Evolutionary conservation across 225 moss, liverwort and hornwort genomes (phyloP).

Genomic region (Polytrichum formosum): DNA sequence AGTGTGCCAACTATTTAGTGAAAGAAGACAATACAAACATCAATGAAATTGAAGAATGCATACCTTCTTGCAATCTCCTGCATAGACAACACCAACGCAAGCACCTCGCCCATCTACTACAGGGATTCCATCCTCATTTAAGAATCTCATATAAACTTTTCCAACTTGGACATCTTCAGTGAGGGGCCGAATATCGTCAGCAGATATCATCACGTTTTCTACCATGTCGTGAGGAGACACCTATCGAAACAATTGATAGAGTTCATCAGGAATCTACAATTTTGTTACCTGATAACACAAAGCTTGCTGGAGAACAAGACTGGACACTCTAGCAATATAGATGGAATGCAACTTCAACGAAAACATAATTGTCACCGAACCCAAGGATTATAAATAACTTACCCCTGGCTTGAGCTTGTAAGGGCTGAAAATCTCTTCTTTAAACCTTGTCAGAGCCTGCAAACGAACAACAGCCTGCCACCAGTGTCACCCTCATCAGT

Average conservation of each 20-base stretch:
- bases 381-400: constrained; percentile 14
- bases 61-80: constrained; percentile 78
- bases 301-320: too few species aligned
- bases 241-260: constrained; percentile 32
- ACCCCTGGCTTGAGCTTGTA: constrained; percentile 83
- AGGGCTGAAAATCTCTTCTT: constrained; percentile 80
- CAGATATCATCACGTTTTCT: constrained; percentile 73
- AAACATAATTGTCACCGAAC: background rate
- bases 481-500: constrained; percentile 47
- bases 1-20: background rate
- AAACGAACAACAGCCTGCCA: constrained; percentile 92
- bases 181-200: constrained; percentile 64
- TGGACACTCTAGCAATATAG: too few species aligned
- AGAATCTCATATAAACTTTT: constrained; percentile 71
- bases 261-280: too few species aligned
- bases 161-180: constrained; percentile 45
- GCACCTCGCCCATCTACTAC: constrained; percentile 68
- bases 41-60: background rate
- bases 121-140: constrained; percentile 65
- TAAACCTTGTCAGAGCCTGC: constrained; percentile 78
- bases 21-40: background rate
- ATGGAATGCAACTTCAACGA: background rate
- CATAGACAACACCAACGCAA: constrained; percentile 74
- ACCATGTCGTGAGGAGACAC: constrained; percentile 66
- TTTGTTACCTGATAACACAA: too few species aligned